Evolutionary conservation across 441 rosid genomes (phyloP).

Genomic region (Theobroma grandiflorum): DNA sequence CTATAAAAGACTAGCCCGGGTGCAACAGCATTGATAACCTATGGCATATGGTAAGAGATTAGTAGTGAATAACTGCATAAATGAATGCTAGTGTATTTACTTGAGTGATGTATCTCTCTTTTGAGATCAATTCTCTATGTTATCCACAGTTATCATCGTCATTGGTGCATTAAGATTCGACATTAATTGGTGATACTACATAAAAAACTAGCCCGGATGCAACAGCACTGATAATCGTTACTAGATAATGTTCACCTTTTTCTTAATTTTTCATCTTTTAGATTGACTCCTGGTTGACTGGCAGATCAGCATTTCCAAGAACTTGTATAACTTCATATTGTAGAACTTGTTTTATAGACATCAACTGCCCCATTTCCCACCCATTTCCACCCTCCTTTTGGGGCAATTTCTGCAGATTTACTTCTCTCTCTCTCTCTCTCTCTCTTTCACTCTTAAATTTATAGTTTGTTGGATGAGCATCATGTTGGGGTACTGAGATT

Average conservation of each 20-base stretch:
- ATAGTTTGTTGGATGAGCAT: background rate
- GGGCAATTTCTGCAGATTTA: background rate
- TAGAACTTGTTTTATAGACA: background rate
- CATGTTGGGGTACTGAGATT: background rate
- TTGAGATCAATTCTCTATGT: background rate
- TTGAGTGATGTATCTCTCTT: background rate
- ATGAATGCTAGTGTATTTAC: background rate
- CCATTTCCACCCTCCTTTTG: background rate
- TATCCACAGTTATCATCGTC: background rate
- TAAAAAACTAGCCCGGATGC: background rate
- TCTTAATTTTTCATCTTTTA: background rate
- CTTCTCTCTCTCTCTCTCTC: too few species aligned
- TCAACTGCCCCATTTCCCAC: background rate
- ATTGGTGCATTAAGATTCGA: background rate
- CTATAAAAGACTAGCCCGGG: too few species aligned
- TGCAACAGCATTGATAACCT: too few species aligned
- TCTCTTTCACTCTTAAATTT: background rate
- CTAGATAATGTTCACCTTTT: background rate
- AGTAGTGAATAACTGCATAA: background rate
- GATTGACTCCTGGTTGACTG: background rate
- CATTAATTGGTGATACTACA: background rate
- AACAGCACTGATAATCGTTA: background rate
- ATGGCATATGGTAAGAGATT: too few species aligned
- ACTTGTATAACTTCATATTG: background rate
- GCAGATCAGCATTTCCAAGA: constrained; percentile 1